Conservation (phyloP, 345 rosid genomes). For the Orychophragmus violaceus region DNA sequence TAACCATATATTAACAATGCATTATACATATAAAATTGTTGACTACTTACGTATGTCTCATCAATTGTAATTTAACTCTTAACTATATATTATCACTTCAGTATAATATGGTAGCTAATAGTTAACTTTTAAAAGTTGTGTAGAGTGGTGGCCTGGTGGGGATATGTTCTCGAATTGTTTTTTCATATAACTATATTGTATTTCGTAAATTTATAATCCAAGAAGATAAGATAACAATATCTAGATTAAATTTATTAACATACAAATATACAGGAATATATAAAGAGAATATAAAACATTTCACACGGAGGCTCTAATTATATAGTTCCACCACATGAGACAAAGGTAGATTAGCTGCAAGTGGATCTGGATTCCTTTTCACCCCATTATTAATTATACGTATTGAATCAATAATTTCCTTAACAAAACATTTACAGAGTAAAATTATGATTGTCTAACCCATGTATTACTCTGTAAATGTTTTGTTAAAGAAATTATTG, state of each 20-base stretch:
- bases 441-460: neutral
- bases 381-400: neutral
- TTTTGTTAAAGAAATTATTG: neutral
- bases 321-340: neutral
- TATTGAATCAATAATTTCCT: neutral
- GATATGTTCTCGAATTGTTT: neutral
- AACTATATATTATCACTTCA: neutral
- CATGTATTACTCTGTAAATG: neutral
- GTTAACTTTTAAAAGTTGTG: neutral
- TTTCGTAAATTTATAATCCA: neutral
- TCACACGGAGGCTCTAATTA: neutral
- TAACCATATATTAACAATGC: neutral
- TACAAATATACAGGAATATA: neutral
- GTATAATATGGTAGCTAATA: neutral
- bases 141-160: neutral
- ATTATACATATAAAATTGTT: neutral
- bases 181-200: neutral
- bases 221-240: neutral
- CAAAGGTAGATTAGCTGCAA: neutral
- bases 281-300: neutral
- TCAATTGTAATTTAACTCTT: neutral
- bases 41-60: neutral
- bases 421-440: too few relatives aligned
- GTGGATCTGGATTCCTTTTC: slow-evolving; percentile 21
- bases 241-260: neutral